Evolutionary conservation across 148 eudicot species (phyloP).

Genomic region (Chenopodium album): DNA sequence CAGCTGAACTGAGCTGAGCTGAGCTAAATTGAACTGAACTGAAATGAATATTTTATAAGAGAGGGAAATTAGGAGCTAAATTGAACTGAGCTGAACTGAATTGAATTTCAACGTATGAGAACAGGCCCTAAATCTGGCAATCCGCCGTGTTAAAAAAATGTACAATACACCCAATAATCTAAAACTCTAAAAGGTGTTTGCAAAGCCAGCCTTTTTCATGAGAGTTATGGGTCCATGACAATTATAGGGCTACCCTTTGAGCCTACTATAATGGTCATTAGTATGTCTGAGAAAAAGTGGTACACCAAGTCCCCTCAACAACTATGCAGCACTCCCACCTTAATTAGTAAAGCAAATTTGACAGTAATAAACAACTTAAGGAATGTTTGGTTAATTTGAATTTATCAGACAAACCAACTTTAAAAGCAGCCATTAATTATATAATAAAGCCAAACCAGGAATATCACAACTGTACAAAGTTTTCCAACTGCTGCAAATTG

Average conservation of each 20-base stretch:
- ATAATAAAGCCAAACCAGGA: conserved; percentile 15
- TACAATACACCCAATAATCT: not conserved
- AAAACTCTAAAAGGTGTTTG: not conserved
- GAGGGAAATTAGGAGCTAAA: too few relatives aligned
- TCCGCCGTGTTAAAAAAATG: not conserved
- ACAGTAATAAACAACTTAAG: not conserved
- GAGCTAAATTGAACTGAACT: too few relatives aligned
- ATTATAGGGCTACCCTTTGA: conserved; percentile 4
- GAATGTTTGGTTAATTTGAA: conserved; percentile 7
- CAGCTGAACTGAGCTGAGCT: too few relatives aligned
- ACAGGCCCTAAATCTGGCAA: not conserved
- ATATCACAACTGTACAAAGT: conserved; percentile 29
- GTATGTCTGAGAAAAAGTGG: conserved; percentile 23
- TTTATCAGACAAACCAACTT: conserved; percentile 8
- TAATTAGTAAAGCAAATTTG: conserved; percentile 9
- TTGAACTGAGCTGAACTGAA: too few relatives aligned
- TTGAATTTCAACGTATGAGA: too few relatives aligned
- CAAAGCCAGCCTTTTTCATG: not conserved
- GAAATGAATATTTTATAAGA: too few relatives aligned
- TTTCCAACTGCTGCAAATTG: conserved; percentile 28
- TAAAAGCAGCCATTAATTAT: conserved; percentile 13
- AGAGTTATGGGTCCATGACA: conserved; percentile 16
- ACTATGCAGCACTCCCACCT: not conserved
- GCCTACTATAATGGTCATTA: conserved; percentile 16
- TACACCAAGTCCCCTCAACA: conserved; percentile 19